Evolutionary conservation across 306 rosid species (phyloP).

Genomic region (Rubus idaeus): DNA sequence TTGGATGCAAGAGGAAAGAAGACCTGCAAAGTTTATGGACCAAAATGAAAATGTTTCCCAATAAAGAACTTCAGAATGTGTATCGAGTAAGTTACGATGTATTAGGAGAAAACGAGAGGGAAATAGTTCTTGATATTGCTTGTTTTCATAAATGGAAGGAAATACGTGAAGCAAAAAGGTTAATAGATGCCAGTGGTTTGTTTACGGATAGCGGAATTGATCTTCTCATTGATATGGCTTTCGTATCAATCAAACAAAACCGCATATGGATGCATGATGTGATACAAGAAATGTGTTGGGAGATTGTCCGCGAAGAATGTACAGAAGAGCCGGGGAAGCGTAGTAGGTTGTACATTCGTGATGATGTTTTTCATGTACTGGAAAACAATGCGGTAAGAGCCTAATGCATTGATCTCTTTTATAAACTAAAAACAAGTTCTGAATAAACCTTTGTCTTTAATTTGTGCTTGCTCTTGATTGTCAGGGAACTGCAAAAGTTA

Average conservation of each 20-base stretch:
- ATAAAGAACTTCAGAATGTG: neutral
- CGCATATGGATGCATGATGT: slow-evolving; percentile 33
- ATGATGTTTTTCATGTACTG: slow-evolving; percentile 22
- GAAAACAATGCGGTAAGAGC: slow-evolving; percentile 11
- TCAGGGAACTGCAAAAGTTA: neutral
- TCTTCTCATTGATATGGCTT: slow-evolving; percentile 31
- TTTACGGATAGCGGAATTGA: slow-evolving; percentile 31
- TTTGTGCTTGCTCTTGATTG: neutral
- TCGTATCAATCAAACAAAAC: slow-evolving; percentile 9
- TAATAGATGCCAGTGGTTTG: slow-evolving; percentile 20
- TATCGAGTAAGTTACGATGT: slow-evolving; percentile 23
- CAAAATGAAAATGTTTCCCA: no score
- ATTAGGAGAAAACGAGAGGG: slow-evolving; percentile 15
- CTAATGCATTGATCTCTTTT: neutral
- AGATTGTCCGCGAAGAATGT: slow-evolving; percentile 29
- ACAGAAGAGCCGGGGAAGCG: neutral
- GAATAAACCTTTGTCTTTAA: neutral
- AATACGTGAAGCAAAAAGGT: slow-evolving; percentile 7
- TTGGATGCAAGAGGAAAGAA: neutral
- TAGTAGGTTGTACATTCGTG: neutral
- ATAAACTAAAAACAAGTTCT: no score
- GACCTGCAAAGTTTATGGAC: neutral
- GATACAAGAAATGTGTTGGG: slow-evolving; percentile 35
- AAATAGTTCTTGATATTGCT: slow-evolving; percentile 21
- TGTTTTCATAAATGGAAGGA: slow-evolving; percentile 46